Evolutionary conservation across 2,329 filamentous ascomycete species (phyloP), one percentile per base, ranked within the genome.

Genomic region (Talaromyces atroroseus): DNA sequence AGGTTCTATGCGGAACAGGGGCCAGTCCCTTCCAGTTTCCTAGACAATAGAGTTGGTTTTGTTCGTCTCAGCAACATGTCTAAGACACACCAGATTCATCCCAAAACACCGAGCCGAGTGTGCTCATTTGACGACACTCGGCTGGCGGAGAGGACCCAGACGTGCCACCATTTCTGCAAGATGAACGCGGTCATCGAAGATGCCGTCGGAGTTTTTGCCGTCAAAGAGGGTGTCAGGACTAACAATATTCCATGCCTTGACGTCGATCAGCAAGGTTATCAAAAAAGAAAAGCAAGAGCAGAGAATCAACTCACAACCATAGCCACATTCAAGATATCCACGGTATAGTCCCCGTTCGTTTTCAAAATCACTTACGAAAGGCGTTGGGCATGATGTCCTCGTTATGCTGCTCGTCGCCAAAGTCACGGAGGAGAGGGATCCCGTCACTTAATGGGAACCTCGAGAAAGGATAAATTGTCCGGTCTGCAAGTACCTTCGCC

Each of bases 281-380:
- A 16, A 16, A 36, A 2, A 36, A 36, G 32, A 12, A 36, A 8
- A 4, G 16, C 5, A 36, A 36, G 8, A 10, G 2, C 7, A 32
- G 26, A 32, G 29, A 34, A 10, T n/a, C n/a, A 40, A 18, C 52
- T 50, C 36, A 71, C 68, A 60, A 76, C 58, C 59, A 71, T 65
- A 54, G 69, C 70, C 52, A 75, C 55, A 60, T 73, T 76, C 73
- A 71, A 76, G 51, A 76, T 73, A 63, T 76, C 73, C 16, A 65
- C 66, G 38, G 62, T 63, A 62, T 71, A 73, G 51, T 66, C 64
- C 71, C 69, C 76, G 29, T 68, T 67, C 60, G 61, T 66, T 49
- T 68, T 66, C 5, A 75, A 60, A 24, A 76, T 68, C 23, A 75
- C 73, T 61, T 76, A 72, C 67, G 69, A 64, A 74, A 76, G 51